Percentiles rank a stretch among this genome's conserved stretches.
Evolutionary conservation across 345 rosid species (phyloP).

Genomic region (Pistacia atlantica): DNA sequence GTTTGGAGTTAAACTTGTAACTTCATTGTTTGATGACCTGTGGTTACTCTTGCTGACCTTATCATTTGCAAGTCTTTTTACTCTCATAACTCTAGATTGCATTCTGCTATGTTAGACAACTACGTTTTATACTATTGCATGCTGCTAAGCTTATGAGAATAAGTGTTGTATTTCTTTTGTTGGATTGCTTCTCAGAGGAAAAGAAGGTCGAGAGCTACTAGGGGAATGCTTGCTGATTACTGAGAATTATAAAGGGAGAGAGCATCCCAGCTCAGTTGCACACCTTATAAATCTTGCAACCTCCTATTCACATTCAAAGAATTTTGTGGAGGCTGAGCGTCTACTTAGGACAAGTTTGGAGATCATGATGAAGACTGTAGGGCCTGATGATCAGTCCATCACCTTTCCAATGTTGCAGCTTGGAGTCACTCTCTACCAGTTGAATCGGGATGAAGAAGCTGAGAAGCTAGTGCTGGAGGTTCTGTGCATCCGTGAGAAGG

Average conservation of each 20-base stretch:
- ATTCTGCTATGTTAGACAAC: too few relatives aligned
- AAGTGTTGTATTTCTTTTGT: not conserved
- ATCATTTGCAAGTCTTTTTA: not conserved
- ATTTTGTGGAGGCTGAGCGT: constrained; percentile 75
- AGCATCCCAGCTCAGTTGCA: constrained; percentile 64
- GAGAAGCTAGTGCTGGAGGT: constrained; percentile 61
- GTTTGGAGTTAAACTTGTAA: not conserved
- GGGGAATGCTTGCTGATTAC: constrained; percentile 79
- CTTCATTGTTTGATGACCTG: not conserved
- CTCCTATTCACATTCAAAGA: constrained; percentile 68
- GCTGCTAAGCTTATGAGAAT: not conserved
- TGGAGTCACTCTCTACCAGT: constrained; percentile 71
- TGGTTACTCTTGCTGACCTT: not conserved
- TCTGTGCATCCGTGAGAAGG: constrained; percentile 62
- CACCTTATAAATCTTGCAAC: constrained; percentile 83
- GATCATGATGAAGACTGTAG: constrained; percentile 46
- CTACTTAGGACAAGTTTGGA: constrained; percentile 69
- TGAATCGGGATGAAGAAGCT: constrained; percentile 75
- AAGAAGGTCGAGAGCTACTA: constrained; percentile 78
- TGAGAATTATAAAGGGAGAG: constrained; percentile 68
- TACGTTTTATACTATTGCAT: not conserved
- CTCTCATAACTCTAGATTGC: not conserved
- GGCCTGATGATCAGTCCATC: constrained; percentile 72
- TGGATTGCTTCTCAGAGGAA: constrained; percentile 46
- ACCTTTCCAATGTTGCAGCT: constrained; percentile 78